These are phyloP conservation scores for Saraca asoca DNA, from an alignment of 331 rosid species.

Conservation along the genomic window DNA sequence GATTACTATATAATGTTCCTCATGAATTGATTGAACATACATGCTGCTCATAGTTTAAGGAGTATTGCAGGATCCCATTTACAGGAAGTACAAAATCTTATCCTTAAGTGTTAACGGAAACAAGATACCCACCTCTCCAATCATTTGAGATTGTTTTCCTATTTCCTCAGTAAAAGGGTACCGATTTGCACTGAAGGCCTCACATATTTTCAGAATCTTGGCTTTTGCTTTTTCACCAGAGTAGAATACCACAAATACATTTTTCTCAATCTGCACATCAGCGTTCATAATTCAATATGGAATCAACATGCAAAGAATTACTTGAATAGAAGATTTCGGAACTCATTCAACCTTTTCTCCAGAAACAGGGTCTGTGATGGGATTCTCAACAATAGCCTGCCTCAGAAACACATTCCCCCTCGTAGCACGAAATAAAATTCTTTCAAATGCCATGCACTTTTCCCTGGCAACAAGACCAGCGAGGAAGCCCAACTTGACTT, in stretches of 20 bases:
- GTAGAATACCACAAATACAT: constrained; percentile 89
- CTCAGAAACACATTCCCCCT: constrained; percentile 82
- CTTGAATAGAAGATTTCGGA: too few relatives aligned
- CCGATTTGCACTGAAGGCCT: constrained; percentile 96
- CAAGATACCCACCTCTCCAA: constrained; percentile 64
- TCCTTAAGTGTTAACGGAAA: constrained; percentile 19
- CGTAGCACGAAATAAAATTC: constrained; percentile 82
- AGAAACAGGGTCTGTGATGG: constrained; percentile 68
- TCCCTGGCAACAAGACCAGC: constrained; percentile 85
- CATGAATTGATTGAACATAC: too few relatives aligned
- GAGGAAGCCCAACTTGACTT: constrained; percentile 66
- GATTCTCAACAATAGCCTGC: constrained; percentile 67
- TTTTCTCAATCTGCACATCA: constrained; percentile 77
- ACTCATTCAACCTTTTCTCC: constrained; percentile 96
- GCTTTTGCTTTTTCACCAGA: constrained; percentile 88
- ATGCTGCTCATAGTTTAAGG: too few relatives aligned
- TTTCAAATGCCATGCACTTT: constrained; percentile 75
- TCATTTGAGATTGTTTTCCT: constrained; percentile 69
- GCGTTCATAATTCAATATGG: constrained; percentile 31
- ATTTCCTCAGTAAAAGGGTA: constrained; percentile 86
- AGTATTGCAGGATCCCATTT: too few relatives aligned
- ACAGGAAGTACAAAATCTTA: too few relatives aligned
- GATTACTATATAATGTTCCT: too few relatives aligned
- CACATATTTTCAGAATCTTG: constrained; percentile 94
- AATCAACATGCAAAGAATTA: too few relatives aligned